Conservation (phyloP, 768 basidiomycete genomes). For the Suillus discolor region DNA sequence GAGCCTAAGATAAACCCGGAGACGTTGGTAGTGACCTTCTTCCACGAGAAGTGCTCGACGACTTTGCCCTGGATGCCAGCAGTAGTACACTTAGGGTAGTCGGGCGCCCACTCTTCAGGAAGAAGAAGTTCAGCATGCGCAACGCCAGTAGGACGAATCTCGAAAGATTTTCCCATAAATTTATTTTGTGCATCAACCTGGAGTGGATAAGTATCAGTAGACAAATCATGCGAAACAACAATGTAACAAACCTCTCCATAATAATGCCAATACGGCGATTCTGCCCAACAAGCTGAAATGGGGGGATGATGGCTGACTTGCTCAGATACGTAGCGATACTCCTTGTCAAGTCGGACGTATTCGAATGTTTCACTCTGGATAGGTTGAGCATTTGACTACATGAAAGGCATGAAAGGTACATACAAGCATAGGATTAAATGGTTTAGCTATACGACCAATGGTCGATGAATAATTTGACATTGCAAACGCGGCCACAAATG, state of each 20-base stretch:
- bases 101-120: conserved; percentile 62
- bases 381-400: not conserved
- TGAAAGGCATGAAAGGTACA: conserved; percentile 26
- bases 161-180: conserved; percentile 96
- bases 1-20: conserved; percentile 93
- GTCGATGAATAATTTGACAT: conserved; percentile 99
- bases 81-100: conserved; percentile 61
- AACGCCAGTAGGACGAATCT: conserved; percentile 93
- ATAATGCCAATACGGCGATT: conserved; percentile 88
- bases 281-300: conserved; percentile 94
- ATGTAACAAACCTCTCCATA: conserved; percentile 70
- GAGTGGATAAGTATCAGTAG: conserved; percentile 6
- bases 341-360: conserved; percentile 83
- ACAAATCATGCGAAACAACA: not conserved
- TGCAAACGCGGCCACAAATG: conserved; percentile 94
- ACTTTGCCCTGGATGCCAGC: conserved; percentile 52
- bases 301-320: conserved; percentile 99
- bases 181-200: conserved; percentile 96
- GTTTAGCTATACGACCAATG: conserved; percentile 94
- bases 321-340: conserved; percentile 92
- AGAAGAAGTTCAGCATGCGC: conserved; percentile 86
- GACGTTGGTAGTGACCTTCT: conserved; percentile 89
- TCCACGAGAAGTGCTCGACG: conserved; percentile 93
- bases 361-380: conserved; percentile 89
- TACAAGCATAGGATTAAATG: conserved; percentile 95